A percentile compares a stretch with the other conserved stretches of the same genome.
These are phyloP conservation scores for Ascochyta rabiei DNA, from an alignment of 2,329 filamentous ascomycete genomes.

Conservation along the genomic window DNA sequence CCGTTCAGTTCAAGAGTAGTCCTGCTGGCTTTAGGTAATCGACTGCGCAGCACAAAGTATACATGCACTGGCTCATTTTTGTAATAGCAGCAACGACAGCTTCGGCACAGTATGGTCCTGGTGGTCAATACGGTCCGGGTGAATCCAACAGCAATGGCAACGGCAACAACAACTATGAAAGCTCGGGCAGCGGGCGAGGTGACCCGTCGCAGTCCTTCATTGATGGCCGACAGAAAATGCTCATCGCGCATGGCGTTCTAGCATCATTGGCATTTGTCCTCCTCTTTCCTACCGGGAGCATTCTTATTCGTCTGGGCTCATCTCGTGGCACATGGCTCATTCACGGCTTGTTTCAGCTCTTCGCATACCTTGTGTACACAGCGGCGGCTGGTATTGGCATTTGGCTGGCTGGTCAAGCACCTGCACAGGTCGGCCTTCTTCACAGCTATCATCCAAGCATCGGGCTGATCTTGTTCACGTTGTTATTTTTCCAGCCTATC, in stretches of 20 bases:
- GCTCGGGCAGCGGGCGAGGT: constrained; percentile 8
- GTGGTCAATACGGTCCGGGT: constrained; percentile 6
- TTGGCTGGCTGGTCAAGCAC: constrained; percentile 51
- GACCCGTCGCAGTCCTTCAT: constrained; percentile 17
- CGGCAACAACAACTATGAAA: constrained; percentile 1
- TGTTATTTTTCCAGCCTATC: constrained; percentile 61
- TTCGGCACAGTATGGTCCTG: constrained; percentile 25
- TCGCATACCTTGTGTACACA: constrained; percentile 56
- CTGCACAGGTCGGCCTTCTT: constrained; percentile 24
- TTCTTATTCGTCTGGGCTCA: constrained; percentile 49
- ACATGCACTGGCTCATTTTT: constrained; percentile 5
- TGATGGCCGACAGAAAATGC: constrained; percentile 24
- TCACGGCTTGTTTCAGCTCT: constrained; percentile 55
- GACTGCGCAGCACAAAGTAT: neutral
- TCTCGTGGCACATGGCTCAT: constrained; percentile 51
- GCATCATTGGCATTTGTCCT: constrained; percentile 52
- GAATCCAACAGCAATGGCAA: constrained; percentile 1
- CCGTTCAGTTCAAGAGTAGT: constrained; percentile 7
- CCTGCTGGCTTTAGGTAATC: constrained; percentile 23
- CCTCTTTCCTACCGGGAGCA: constrained; percentile 53
- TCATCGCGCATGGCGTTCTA: constrained; percentile 52
- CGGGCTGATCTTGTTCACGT: constrained; percentile 57
- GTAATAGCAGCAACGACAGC: constrained; percentile 15
- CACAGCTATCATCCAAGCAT: constrained; percentile 58
- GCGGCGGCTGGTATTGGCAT: constrained; percentile 60